Evolutionary conservation across 306 rosid species (phyloP).

Genomic region (Hippophae rhamnoides): DNA sequence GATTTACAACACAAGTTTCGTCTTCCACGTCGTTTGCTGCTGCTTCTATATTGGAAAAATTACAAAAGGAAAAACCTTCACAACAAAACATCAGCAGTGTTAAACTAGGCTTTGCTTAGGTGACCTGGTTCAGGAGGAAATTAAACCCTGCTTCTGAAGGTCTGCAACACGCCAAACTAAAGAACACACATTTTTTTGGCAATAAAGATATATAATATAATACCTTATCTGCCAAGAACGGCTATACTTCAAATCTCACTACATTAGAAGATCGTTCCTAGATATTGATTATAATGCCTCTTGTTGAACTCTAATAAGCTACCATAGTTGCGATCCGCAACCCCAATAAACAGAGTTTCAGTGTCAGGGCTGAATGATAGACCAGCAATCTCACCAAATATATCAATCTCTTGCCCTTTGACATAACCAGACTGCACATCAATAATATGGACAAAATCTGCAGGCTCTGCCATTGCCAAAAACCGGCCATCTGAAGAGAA

Average conservation of each 20-base stretch:
- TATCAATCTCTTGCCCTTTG: conserved; percentile 66
- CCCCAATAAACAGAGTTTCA: conserved; percentile 68
- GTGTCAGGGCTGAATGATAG: conserved; percentile 79
- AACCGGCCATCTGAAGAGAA: conserved; percentile 67
- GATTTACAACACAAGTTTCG: too few relatives aligned
- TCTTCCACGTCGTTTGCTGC: too few relatives aligned
- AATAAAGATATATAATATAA: neutral
- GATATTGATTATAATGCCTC: conserved; percentile 32
- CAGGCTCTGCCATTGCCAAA: conserved; percentile 91
- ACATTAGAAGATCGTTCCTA: conserved; percentile 35
- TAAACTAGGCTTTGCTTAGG: too few relatives aligned
- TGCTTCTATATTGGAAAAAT: too few relatives aligned
- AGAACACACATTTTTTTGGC: neutral
- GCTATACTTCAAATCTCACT: neutral
- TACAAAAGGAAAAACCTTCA: too few relatives aligned
- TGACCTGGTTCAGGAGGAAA: too few relatives aligned
- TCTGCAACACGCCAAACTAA: neutral
- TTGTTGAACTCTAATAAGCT: conserved; percentile 71
- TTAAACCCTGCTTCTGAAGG: too few relatives aligned
- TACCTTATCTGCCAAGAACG: neutral
- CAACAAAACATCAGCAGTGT: too few relatives aligned
- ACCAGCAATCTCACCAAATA: conserved; percentile 92
- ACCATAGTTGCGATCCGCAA: conserved; percentile 80
- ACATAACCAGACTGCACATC: conserved; percentile 46
- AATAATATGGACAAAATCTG: conserved; percentile 72